These are phyloP conservation scores for Kwoniella heveanensis DNA, from an alignment of 768 basidiomycete species.

Conservation along the genomic window DNA sequence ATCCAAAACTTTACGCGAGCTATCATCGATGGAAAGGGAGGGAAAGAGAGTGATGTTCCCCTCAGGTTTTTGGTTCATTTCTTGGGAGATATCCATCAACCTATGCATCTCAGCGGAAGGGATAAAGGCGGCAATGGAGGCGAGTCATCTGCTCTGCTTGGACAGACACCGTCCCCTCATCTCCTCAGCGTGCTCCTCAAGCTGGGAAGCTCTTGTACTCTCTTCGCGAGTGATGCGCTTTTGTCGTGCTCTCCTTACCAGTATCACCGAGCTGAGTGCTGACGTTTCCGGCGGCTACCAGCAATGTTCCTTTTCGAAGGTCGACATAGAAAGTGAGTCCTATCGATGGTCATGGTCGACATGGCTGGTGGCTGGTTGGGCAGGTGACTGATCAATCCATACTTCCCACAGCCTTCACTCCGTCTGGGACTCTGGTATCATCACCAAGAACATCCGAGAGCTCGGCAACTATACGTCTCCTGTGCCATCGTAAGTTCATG, in stretches of 20 bases:
- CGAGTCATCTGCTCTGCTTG: constrained; percentile 26
- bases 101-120: constrained; percentile 84
- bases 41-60: constrained; percentile 65
- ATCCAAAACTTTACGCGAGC: constrained; percentile 74
- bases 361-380: no score
- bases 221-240: no score
- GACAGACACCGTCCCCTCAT: no score
- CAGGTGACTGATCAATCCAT: neutral
- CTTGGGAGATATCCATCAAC: constrained; percentile 89
- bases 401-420: constrained; percentile 69
- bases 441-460: constrained; percentile 77
- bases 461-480: constrained; percentile 79
- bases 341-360: no score
- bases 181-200: no score
- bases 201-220: no score
- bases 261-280: neutral
- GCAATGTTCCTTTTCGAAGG: constrained; percentile 74
- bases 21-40: constrained; percentile 58
- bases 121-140: constrained; percentile 83
- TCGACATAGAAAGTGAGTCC: constrained; percentile 67
- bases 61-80: constrained; percentile 93
- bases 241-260: no score
- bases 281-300: constrained; percentile 10
- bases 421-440: constrained; percentile 80
- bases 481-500: constrained; percentile 62